Conservation (phyloP, 371 early-diverging fungal genomes). For the Circinella minor region DNA sequence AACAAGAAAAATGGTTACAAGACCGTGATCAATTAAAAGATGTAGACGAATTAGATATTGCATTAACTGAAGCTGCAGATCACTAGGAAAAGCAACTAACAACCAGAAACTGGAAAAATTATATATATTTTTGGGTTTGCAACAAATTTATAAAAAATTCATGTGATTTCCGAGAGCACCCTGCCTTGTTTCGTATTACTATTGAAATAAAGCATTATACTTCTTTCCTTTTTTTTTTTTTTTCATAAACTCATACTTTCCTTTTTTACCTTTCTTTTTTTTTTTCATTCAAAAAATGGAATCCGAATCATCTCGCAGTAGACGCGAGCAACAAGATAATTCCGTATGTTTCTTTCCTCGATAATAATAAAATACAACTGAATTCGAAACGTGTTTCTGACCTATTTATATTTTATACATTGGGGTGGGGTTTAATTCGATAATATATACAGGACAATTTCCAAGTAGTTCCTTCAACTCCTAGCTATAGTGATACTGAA, state of each 20-base stretch:
- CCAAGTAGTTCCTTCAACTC: conserved; percentile 28
- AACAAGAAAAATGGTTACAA: conserved; percentile 34
- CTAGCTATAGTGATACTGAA: conserved; percentile 15
- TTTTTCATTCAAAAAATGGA: neutral
- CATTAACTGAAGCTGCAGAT: neutral
- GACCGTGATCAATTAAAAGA: conserved; percentile 27
- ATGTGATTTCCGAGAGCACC: neutral
- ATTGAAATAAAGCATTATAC: neutral
- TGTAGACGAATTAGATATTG: conserved; percentile 19
- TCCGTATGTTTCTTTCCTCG: neutral
- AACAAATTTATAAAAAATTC: neutral
- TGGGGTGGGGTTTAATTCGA: neutral
- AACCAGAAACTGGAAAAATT: neutral
- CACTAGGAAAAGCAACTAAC: neutral
- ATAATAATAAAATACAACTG: neutral
- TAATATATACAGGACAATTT: conserved; percentile 18
- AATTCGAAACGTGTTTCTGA: neutral
- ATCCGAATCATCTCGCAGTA: neutral
- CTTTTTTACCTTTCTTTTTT: neutral
- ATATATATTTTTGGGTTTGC: neutral
- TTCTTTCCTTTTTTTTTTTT: neutral
- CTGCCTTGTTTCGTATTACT: conserved; percentile 7
- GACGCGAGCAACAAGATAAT: conserved; percentile 7
- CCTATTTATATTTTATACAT: neutral
- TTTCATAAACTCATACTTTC: neutral